phyloP scores from a whole-genome alignment of 2,329 filamentous ascomycete genomes.

The Tolypocladium album region DNA sequence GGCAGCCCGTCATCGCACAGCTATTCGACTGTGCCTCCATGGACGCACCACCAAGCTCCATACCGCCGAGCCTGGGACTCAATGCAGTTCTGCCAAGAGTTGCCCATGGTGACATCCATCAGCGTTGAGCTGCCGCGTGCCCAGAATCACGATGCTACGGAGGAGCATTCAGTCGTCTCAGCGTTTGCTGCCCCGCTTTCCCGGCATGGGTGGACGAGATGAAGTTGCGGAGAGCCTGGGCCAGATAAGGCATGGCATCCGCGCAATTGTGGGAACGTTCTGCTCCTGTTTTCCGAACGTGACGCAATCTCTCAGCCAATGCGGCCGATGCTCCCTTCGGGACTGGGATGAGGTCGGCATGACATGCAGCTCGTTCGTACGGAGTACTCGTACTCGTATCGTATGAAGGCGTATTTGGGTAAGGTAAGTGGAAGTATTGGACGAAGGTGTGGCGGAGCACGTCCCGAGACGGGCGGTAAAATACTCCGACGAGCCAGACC shows the following conservation, averaged over 20 bases:
- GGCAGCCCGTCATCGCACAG: not conserved
- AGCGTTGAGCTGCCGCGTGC: not conserved
- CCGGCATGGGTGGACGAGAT: not conserved
- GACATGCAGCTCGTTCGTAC: not conserved
- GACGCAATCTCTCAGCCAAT: not conserved
- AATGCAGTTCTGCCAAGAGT: not conserved
- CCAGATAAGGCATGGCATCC: not conserved
- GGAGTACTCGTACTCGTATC: too few relatives aligned
- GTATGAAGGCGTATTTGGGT: too few relatives aligned
- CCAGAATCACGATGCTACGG: not conserved
- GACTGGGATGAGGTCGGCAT: not conserved
- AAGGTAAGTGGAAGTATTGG: too few relatives aligned
- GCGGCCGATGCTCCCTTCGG: not conserved
- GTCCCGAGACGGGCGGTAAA: not conserved
- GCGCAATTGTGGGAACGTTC: not conserved
- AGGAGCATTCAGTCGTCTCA: not conserved
- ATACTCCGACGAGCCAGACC: not conserved
- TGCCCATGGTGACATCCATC: not conserved
- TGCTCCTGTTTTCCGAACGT: not conserved
- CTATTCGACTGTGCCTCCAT: not conserved
- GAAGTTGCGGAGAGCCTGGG: not conserved
- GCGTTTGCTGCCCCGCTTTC: not conserved
- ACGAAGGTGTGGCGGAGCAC: too few relatives aligned
- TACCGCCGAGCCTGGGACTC: not conserved
- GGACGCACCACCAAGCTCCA: not conserved